phyloP scores from a whole-genome alignment of 169 alveolate genomes.

The Plasmodium fragile region DNA sequence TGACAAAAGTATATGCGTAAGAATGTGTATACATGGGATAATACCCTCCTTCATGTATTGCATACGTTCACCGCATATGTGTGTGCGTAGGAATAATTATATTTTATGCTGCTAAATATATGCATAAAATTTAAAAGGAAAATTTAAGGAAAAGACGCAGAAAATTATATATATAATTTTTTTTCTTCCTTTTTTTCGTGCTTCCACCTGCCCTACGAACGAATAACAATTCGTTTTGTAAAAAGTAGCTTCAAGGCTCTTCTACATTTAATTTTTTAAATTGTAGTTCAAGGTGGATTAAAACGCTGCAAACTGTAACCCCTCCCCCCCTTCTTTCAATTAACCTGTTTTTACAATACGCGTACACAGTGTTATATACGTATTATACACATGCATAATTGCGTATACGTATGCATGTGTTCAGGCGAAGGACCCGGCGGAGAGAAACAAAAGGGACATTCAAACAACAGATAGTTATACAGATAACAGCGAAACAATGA shows the following conservation, averaged over 20 bases:
- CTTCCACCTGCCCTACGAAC: background rate
- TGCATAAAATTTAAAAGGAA: background rate
- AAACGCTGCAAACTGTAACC: background rate
- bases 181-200: background rate
- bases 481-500: constrained; percentile 7
- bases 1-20: background rate
- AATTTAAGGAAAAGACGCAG: background rate
- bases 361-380: background rate
- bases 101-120: background rate
- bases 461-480: background rate
- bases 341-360: background rate
- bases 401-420: constrained; percentile 13
- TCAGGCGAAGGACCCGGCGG: background rate
- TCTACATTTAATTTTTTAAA: background rate
- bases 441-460: background rate
- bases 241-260: background rate
- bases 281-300: background rate
- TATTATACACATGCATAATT: constrained; percentile 19
- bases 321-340: background rate
- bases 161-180: background rate
- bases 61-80: background rate
- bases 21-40: background rate
- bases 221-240: constrained; percentile 6
- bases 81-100: background rate
- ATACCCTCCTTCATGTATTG: background rate